Evolutionary conservation across 441 rosid species (phyloP).

Genomic region (Erodium chrysanthum): DNA sequence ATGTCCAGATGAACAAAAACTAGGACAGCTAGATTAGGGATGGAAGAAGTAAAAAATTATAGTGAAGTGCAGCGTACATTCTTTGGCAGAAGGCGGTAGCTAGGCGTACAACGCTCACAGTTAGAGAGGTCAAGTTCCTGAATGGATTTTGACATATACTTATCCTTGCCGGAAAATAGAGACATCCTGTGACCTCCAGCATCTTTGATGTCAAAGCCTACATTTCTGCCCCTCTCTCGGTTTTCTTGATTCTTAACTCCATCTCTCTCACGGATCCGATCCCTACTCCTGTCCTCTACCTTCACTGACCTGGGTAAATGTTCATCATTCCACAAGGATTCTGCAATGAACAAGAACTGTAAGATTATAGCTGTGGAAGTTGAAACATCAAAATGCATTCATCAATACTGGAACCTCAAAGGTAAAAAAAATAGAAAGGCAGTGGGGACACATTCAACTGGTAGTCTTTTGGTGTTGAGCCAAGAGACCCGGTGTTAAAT

Average conservation of each 20-base stretch:
- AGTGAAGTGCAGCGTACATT: conserved; percentile 39
- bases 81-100: conserved; percentile 91
- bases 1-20: conserved; percentile 1
- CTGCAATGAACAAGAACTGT: conserved; percentile 28
- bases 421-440: background rate
- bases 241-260: conserved; percentile 55
- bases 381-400: background rate
- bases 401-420: conserved; percentile 6
- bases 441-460: conserved; percentile 1
- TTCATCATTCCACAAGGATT: conserved; percentile 57
- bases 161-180: conserved; percentile 52
- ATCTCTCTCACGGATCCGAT: conserved; percentile 42
- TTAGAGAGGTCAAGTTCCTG: conserved; percentile 90
- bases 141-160: conserved; percentile 74
- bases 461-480: background rate
- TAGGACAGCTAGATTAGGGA: background rate
- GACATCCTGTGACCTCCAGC: conserved; percentile 41
- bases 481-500: background rate
- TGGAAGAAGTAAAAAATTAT: background rate
- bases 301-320: conserved; percentile 52
- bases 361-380: conserved; percentile 12
- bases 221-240: conserved; percentile 61
- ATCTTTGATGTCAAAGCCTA: too few relatives aligned
- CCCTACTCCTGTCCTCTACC: conserved; percentile 38
- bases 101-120: conserved; percentile 95